Conservation (phyloP, 2,329 filamentous ascomycete genomes). For the Aquanectria penicillioides region DNA sequence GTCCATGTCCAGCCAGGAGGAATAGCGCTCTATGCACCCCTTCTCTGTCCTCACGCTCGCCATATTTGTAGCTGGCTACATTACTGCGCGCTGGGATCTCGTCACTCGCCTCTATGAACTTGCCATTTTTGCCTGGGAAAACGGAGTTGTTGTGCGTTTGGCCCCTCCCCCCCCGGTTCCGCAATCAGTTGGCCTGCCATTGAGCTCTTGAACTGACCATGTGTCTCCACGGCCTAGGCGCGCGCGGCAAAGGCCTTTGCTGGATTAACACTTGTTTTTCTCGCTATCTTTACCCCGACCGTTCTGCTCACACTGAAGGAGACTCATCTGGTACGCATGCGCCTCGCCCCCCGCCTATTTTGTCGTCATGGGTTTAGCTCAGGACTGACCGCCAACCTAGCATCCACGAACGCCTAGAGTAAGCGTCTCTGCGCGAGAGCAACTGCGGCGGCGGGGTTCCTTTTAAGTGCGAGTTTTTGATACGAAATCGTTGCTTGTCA, state of each 20-base stretch:
- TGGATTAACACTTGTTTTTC: conserved; percentile 84
- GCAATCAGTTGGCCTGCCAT: neutral
- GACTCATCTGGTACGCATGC: conserved; percentile 74
- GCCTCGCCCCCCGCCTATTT: too few species aligned
- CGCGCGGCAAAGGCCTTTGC: conserved; percentile 88
- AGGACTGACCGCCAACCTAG: conserved; percentile 55
- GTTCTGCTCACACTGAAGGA: conserved; percentile 85
- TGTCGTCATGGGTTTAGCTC: too few species aligned
- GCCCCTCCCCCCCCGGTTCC: too few species aligned
- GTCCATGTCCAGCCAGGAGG: conserved; percentile 53
- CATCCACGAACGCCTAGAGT: conserved; percentile 82
- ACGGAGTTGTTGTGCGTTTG: conserved; percentile 88
- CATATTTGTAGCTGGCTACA: conserved; percentile 99
- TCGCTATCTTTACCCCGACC: conserved; percentile 84
- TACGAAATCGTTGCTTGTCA: conserved; percentile 56
- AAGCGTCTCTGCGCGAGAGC: conserved; percentile 93
- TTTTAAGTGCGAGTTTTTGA: conserved; percentile 68
- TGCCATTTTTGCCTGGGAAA: conserved; percentile 96
- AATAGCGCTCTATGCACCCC: conserved; percentile 85
- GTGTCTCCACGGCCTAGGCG: conserved; percentile 64
- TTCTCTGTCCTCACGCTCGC: conserved; percentile 95
- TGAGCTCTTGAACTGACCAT: conserved; percentile 9
- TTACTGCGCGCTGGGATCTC: conserved; percentile 98
- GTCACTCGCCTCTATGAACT: conserved; percentile 97
- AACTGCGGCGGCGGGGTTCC: conserved; percentile 91